Percentiles rank a stretch among this genome's conserved stretches.
Evolutionary conservation across 805 yeast genomes (phyloP).

Genomic region (Kodamaea kaohsiungensis): DNA sequence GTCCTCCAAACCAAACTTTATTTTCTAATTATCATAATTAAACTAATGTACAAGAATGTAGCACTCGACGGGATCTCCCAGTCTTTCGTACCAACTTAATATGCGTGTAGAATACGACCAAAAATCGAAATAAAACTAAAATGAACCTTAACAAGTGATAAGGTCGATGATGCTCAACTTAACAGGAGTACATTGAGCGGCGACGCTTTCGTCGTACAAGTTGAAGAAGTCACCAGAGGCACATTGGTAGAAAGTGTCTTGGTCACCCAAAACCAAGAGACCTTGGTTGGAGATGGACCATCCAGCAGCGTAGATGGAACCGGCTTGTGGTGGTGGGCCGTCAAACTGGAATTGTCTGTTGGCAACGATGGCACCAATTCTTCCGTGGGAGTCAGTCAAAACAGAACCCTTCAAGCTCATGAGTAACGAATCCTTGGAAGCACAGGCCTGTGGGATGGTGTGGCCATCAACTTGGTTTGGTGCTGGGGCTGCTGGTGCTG

Average conservation of each 20-base stretch:
- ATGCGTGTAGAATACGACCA: constrained; percentile 4
- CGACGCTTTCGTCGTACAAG: constrained; percentile 66
- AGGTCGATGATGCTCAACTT: constrained; percentile 16
- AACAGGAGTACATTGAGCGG: constrained; percentile 53
- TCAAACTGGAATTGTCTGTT: constrained; percentile 82
- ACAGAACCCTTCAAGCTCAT: constrained; percentile 53
- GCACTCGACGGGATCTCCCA: constrained; percentile 1
- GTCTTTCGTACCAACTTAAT: background rate
- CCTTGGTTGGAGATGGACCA: constrained; percentile 44
- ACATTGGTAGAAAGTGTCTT: constrained; percentile 70
- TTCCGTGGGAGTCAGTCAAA: constrained; percentile 58
- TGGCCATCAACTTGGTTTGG: constrained; percentile 32
- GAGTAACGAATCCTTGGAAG: constrained; percentile 42
- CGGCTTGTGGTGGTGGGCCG: constrained; percentile 78
- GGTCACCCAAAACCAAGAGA: constrained; percentile 59
- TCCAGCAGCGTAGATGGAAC: constrained; percentile 31
- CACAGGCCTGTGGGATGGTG: constrained; percentile 26
- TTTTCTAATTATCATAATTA: constrained; percentile 1
- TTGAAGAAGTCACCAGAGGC: constrained; percentile 76
- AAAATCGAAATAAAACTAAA: background rate
- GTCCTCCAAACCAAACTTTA: constrained; percentile 1
- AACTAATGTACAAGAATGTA: constrained; percentile 1
- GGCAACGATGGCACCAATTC: constrained; percentile 79
- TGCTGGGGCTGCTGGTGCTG: constrained; percentile 10
- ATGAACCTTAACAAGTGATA: constrained; percentile 11